Conservation (phyloP, 192 early-diverging fungal species). For the Irineochytrium annulatum region DNA sequence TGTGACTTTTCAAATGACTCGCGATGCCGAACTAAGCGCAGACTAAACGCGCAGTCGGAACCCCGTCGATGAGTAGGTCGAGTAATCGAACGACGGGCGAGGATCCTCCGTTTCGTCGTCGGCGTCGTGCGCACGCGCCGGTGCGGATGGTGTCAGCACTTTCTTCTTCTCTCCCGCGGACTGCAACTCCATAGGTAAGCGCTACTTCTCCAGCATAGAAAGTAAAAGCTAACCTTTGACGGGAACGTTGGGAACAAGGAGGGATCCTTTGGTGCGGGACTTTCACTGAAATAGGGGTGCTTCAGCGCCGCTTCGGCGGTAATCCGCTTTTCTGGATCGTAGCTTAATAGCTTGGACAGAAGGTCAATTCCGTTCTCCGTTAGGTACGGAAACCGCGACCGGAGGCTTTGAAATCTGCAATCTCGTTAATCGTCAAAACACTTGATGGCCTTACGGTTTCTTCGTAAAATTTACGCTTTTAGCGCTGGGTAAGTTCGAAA, state of each 20-base stretch:
- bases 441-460: conserved; percentile 45
- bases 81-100: not conserved
- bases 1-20: no score
- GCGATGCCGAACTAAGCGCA: no score
- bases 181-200: no score
- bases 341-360: conserved; percentile 66
- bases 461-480: conserved; percentile 70
- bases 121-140: not conserved
- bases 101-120: not conserved
- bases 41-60: not conserved
- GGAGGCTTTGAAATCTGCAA: conserved; percentile 36
- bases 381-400: conserved; percentile 45
- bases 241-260: conserved; percentile 94
- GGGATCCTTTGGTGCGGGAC: conserved; percentile 85
- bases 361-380: conserved; percentile 80
- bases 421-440: not conserved
- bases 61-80: not conserved
- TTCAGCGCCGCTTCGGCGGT: conserved; percentile 83
- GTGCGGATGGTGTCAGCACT: not conserved
- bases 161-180: not conserved
- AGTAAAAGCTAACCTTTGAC: conserved; percentile 27
- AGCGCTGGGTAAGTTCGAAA: conserved; percentile 62
- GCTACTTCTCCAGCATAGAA: no score
- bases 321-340: conserved; percentile 84
- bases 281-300: conserved; percentile 89